Percentiles rank a stretch among this genome's conserved stretches.
These are phyloP conservation scores for Zangia roseola DNA, from an alignment of 768 basidiomycete species.

Conservation along the genomic window DNA sequence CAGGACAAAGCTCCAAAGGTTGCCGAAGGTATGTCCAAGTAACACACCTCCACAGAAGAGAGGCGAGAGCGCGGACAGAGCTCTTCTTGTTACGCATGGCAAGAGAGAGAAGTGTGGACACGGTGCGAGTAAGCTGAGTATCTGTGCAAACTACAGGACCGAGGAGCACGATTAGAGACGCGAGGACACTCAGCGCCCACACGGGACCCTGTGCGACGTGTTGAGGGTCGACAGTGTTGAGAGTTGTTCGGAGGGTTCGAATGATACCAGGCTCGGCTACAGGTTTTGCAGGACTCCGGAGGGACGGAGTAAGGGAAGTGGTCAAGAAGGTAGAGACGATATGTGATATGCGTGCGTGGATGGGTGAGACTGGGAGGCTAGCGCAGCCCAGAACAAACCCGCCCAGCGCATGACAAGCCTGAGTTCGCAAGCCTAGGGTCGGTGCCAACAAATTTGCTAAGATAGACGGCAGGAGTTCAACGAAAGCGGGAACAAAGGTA, in stretches of 20 bases:
- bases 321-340: slow-evolving; percentile 50
- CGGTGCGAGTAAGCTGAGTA: slow-evolving; percentile 40
- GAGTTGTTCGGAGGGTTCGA: slow-evolving; percentile 64
- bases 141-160: slow-evolving; percentile 52
- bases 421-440: slow-evolving; percentile 61
- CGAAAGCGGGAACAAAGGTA: slow-evolving; percentile 70
- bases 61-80: slow-evolving; percentile 58
- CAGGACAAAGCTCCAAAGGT: slow-evolving; percentile 26
- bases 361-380: slow-evolving; percentile 42
- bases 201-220: slow-evolving; percentile 74
- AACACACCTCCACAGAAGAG: slow-evolving; percentile 63
- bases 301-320: slow-evolving; percentile 34
- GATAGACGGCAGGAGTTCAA: slow-evolving; percentile 57
- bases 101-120: slow-evolving; percentile 51
- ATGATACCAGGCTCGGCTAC: slow-evolving; percentile 51
- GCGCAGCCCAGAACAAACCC: slow-evolving; percentile 60
- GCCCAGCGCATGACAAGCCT: slow-evolving; percentile 75
- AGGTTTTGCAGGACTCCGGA: slow-evolving; percentile 35
- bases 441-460: slow-evolving; percentile 62
- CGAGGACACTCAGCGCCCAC: slow-evolving; percentile 71
- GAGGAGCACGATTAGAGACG: slow-evolving; percentile 63
- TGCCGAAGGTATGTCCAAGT: slow-evolving; percentile 68
- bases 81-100: slow-evolving; percentile 64
- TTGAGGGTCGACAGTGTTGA: slow-evolving; percentile 51
- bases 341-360: slow-evolving; percentile 55